Evolutionary conservation across 106 monocot species (phyloP).

Genomic region (Agapanthus africanus): DNA sequence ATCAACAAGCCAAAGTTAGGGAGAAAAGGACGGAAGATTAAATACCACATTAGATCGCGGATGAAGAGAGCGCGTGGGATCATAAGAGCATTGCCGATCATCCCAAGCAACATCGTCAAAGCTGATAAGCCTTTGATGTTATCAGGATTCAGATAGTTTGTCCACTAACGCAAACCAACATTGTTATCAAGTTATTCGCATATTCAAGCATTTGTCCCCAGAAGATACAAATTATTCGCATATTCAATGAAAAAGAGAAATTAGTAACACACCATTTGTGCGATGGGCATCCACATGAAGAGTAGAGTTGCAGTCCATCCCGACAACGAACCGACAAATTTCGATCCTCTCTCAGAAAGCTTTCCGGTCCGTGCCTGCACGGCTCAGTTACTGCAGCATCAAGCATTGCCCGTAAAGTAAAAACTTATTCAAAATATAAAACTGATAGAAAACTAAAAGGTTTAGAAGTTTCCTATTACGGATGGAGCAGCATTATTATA

Average conservation of each 20-base stretch:
- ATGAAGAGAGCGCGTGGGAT: conserved; percentile 92
- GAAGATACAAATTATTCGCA: not conserved
- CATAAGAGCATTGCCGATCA: conserved; percentile 94
- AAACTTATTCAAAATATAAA: too few species aligned
- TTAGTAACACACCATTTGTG: conserved; percentile 32
- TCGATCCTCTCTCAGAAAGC: conserved; percentile 38
- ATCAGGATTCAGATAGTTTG: conserved; percentile 83
- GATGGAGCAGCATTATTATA: too few species aligned
- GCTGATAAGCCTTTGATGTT: conserved; percentile 88
- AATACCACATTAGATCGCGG: conserved; percentile 95
- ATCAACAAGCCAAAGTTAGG: not conserved
- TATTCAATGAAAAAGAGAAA: not conserved
- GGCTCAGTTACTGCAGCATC: conserved; percentile 21
- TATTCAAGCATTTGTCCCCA: too few species aligned
- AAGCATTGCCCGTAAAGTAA: not conserved
- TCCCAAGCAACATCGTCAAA: conserved; percentile 73
- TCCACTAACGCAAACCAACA: too few species aligned
- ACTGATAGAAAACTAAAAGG: too few species aligned
- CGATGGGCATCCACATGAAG: conserved; percentile 52
- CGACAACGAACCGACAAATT: conserved; percentile 44
- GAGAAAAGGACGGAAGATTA: conserved; percentile 1
- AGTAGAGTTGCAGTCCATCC: conserved; percentile 56
- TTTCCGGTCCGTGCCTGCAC: conserved; percentile 39
- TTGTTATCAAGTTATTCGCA: too few species aligned
- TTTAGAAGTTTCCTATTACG: too few species aligned